Evolutionary conservation across 2,329 filamentous ascomycete species (phyloP), one percentile per base, ranked within the genome.

Genomic region (Aspergillus sp.): DNA sequence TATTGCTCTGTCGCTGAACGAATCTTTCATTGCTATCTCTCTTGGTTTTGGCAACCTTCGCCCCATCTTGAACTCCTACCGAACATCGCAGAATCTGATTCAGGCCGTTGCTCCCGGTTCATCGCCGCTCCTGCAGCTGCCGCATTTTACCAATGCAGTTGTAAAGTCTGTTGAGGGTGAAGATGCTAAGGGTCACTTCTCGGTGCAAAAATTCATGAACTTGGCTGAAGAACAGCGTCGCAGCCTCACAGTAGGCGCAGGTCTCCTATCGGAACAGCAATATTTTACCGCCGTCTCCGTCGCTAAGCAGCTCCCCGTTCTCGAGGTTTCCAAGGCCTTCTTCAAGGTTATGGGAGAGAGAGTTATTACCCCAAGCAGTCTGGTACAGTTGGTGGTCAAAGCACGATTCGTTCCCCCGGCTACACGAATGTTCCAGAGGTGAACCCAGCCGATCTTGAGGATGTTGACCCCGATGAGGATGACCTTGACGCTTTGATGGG

Each of bases 311-410:
- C 77, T 98, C 27, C 93, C 93, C 1, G 80, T 82, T 51, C 76
- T 98, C 43, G 80, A 86, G 45, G 82, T 98, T 8, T 88, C 89
- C 60, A 94, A 90, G 71, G 88, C 90, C 6, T 98, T 95, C 71
- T 98, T 98, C 82, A 98, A 98, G 76, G 94, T 98, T 37, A 85
- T 89, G 41, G 93, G 93, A 62, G 94, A 98, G 71, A 88, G 86
- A 53, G 86, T 85, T 65, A 88, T 98, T 60, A 95, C 91, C 29
- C 90, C 93, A 6, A 88, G 86, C 46, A 95, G 90, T 44, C 79
- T 98, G 32, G 91, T 97, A 19, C 91, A 90, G 49, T 84, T 98
- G 28, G 89, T 98, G 40, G 82, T 98, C 64, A 98, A 98, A 74
- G 90, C 87, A 29, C 89, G 93, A 44, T 86, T 97, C 61, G 83